Evolutionary conservation across 2,329 filamentous ascomycete species (phyloP), one percentile per base, ranked within the genome.

Genomic region (Ophidiomyces ophidiicola): DNA sequence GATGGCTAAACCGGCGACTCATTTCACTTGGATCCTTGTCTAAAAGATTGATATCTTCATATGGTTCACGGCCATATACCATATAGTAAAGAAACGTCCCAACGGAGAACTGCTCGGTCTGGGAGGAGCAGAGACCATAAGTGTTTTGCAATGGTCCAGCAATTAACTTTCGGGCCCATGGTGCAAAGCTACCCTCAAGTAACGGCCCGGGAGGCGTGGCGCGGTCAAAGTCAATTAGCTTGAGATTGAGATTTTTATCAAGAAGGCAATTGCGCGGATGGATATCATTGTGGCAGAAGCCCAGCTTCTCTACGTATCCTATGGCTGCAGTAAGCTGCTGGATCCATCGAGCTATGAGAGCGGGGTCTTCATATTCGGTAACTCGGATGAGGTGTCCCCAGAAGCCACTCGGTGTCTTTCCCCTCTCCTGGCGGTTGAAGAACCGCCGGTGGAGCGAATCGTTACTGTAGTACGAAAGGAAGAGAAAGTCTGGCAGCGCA

Each of bases 81-180:
- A 50, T 47, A 7, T 46, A 49, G 42, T 49, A 51, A 10, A 49
- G 43, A 32, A 49, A 39, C 24, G 47, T 40, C 7, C 44, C 39
- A 21, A 50, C 29, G 0, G 47, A 41, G 40, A 48, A 48, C 32
- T 50, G 42, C 33, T 51, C 41, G 28, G 48, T 51, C 39, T 43
- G 48, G 3, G 47, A 42, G 15, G 37, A 45, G 21, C 40, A 51
- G 35, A 49, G 47, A 23, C 46, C 43, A 30, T 47, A 51, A n/a
- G 40, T 46, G 29, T 41, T 44, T 40, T 46, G 41, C 12, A 46
- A 45, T 30, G 40, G 47, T 11, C 45, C 42, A 29, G 40, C 41
- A 35, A 29, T 23, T 33, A 49, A 31, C 35, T 4, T 24, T 44
- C 11, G 31, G 8, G 48, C 48, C 17, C 37, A 36, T 42, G 48